phyloP scores from a whole-genome alignment of 306 rosid species.

The Styphnolobium japonicum region DNA sequence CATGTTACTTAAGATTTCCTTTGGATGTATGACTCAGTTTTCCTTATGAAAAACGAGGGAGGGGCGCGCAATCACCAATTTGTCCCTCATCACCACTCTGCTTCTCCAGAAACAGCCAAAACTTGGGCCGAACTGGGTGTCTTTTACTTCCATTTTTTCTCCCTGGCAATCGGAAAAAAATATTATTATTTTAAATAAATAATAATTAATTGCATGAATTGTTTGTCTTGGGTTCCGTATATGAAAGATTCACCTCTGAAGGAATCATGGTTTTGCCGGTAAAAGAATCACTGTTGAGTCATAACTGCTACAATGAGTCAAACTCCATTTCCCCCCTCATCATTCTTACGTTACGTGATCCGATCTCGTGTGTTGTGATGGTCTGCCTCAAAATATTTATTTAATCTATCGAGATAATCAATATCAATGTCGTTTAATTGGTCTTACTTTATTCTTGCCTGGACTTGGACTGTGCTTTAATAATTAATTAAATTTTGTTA shows the following conservation, averaged over 20 bases:
- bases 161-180: neutral
- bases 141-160: neutral
- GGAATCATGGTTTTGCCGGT: constrained; percentile 9
- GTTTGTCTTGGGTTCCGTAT: neutral
- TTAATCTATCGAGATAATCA: constrained; percentile 28
- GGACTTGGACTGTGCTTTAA: neutral
- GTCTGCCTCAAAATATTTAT: neutral
- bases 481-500: neutral
- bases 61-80: neutral
- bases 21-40: no score
- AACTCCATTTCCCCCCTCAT: constrained; percentile 5
- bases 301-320: constrained; percentile 13
- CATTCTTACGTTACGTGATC: constrained; percentile 5
- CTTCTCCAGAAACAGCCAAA: neutral
- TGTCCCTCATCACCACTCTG: neutral
- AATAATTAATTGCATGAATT: neutral
- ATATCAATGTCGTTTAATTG: neutral
- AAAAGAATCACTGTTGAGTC: constrained; percentile 18
- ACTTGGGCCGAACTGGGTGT: neutral
- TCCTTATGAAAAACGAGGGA: no score
- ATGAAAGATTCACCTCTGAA: constrained; percentile 31
- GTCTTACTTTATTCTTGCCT: neutral
- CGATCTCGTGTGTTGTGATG: constrained; percentile 16
- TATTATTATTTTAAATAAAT: neutral
- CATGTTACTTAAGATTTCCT: no score